phyloP scores from a whole-genome alignment of 768 basidiomycete species.

The Leccinum sublutescens region DNA sequence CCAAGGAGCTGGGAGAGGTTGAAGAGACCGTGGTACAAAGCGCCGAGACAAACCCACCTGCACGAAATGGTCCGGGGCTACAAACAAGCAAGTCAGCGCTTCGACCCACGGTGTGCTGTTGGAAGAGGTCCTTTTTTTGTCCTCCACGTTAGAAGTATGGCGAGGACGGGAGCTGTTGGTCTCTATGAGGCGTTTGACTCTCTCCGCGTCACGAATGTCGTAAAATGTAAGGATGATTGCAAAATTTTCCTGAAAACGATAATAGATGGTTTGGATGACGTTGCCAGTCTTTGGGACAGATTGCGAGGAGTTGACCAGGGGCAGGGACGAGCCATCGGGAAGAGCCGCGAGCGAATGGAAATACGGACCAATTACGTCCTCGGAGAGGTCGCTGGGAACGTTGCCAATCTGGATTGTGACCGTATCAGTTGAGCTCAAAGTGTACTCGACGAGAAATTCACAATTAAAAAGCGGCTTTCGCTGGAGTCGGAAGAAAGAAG shows the following conservation, averaged over 20 bases:
- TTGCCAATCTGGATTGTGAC: constrained; percentile 38
- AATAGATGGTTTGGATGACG: constrained; percentile 56
- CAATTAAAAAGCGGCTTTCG: constrained; percentile 35
- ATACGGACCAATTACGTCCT: constrained; percentile 31
- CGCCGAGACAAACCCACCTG: constrained; percentile 35
- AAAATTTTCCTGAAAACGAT: constrained; percentile 46
- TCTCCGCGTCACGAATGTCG: constrained; percentile 54
- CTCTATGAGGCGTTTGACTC: constrained; percentile 44
- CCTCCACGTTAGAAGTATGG: constrained; percentile 1
- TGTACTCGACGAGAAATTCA: constrained; percentile 6
- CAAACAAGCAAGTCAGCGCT: constrained; percentile 43
- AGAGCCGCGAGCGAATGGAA: constrained; percentile 27
- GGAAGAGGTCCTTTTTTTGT: constrained; percentile 6
- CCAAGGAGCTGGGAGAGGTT: constrained; percentile 48
- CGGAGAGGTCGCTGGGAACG: constrained; percentile 34
- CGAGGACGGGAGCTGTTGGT: constrained; percentile 10
- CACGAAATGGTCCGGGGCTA: constrained; percentile 44
- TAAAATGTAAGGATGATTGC: constrained; percentile 61
- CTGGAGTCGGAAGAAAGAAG: constrained; percentile 12
- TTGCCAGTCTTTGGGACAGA: constrained; percentile 15
- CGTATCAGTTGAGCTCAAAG: constrained; percentile 13
- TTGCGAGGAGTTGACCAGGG: constrained; percentile 10
- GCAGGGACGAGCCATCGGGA: constrained; percentile 7
- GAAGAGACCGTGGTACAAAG: constrained; percentile 6
- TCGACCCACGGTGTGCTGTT: constrained; percentile 16